These are phyloP conservation scores for Emergomyces pasteurianus DNA, from an alignment of 2,329 filamentous ascomycete genomes.

Conservation along the genomic window DNA sequence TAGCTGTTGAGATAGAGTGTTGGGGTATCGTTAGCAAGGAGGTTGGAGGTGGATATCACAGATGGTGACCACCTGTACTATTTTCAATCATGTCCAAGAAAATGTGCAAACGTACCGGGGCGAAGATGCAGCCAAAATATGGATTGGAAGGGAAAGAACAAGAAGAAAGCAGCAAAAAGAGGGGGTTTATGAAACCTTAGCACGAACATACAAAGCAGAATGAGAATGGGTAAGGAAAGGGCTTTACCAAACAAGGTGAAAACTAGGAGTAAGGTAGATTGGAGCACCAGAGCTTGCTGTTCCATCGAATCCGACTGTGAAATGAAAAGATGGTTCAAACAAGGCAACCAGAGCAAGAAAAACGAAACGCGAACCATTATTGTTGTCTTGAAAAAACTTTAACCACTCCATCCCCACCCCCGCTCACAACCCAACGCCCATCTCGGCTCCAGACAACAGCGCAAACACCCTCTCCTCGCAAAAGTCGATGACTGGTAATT, in stretches of 20 bases:
- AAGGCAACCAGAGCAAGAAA: slow-evolving; percentile 11
- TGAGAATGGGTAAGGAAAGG: slow-evolving; percentile 1
- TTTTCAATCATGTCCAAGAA: slow-evolving; percentile 1
- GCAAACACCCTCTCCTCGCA: slow-evolving; percentile 93
- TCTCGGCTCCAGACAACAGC: slow-evolving; percentile 93
- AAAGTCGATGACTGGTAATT: slow-evolving; percentile 81
- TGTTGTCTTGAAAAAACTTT: slow-evolving; percentile 59
- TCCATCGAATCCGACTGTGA: slow-evolving; percentile 11
- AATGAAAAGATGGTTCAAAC: slow-evolving; percentile 10
- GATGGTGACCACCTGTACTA: background rate
- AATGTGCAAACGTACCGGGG: background rate
- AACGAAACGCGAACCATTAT: slow-evolving; percentile 17
- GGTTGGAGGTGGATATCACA: slow-evolving; percentile 3
- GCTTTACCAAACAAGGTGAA: background rate
- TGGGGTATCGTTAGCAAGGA: background rate
- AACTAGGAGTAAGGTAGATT: background rate
- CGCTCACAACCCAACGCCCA: slow-evolving; percentile 86
- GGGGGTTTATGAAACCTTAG: background rate
- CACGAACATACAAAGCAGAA: slow-evolving; percentile 1
- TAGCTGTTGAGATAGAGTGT: background rate
- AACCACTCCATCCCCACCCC: slow-evolving; percentile 86
- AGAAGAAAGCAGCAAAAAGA: background rate
- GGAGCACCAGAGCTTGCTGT: background rate
- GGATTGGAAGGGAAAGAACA: slow-evolving; percentile 12
- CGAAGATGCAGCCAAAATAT: slow-evolving; percentile 13